phyloP scores from a whole-genome alignment of 1,284 basidiomycete species.

The Cutaneotrichosporon curvatum region DNA sequence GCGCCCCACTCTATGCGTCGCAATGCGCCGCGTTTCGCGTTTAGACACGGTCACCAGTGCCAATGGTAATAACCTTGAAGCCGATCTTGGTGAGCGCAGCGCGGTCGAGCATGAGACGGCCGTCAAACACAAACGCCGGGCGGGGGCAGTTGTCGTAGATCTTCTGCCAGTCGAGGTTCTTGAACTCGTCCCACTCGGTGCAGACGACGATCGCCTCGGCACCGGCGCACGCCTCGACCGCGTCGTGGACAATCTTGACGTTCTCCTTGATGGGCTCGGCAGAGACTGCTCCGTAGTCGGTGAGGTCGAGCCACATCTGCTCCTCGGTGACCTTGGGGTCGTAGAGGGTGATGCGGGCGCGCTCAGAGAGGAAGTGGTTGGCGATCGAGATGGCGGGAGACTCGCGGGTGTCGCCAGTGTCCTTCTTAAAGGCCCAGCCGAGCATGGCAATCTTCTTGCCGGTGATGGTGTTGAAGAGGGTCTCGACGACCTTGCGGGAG shows the following conservation, averaged over 20 bases:
- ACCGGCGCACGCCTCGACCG: conserved; percentile 77
- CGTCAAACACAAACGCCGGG: conserved; percentile 90
- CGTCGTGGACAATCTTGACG: conserved; percentile 67
- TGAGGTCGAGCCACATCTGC: conserved; percentile 53
- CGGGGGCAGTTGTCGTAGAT: conserved; percentile 87
- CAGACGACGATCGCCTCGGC: conserved; percentile 85
- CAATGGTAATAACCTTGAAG: conserved; percentile 66
- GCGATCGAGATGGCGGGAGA: conserved; percentile 93
- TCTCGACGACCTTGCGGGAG: conserved; percentile 83
- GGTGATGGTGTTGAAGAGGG: conserved; percentile 84
- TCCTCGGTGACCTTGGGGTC: conserved; percentile 69
- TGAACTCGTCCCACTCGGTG: conserved; percentile 96
- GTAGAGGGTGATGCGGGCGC: conserved; percentile 78
- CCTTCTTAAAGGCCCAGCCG: conserved; percentile 85
- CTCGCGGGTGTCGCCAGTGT: conserved; percentile 95
- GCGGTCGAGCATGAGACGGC: conserved; percentile 61
- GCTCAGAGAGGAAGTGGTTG: conserved; percentile 86
- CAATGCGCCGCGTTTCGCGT: no score
- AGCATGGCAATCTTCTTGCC: conserved; percentile 88
- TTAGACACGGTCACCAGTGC: conserved; percentile 43
- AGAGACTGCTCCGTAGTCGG: conserved; percentile 47
- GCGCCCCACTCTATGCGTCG: no score
- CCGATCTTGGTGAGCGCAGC: conserved; percentile 75
- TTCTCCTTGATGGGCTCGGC: conserved; percentile 62
- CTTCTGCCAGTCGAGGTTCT: conserved; percentile 75